These are phyloP conservation scores for Salix arbutifolia DNA, from an alignment of 345 rosid genomes.

Conservation along the genomic window DNA sequence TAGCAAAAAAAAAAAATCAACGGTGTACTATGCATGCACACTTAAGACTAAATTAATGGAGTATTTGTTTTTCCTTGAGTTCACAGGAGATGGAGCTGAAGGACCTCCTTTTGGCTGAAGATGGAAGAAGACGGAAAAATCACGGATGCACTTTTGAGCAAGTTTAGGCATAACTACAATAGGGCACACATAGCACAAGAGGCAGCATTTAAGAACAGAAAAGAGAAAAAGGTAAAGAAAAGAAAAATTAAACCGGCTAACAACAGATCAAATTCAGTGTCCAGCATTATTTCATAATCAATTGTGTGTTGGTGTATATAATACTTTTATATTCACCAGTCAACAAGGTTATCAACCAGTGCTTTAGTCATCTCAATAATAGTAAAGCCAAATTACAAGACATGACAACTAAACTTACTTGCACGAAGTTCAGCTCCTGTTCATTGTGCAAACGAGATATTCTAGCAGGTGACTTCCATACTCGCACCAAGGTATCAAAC, in stretches of 20 bases:
- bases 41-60: background rate
- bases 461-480: conserved; percentile 95
- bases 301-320: background rate
- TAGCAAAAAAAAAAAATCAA: background rate
- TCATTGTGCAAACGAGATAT: conserved; percentile 84
- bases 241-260: background rate
- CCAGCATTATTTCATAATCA: background rate
- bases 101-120: background rate
- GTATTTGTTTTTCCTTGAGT: background rate
- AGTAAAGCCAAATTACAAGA: background rate
- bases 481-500: conserved; percentile 76
- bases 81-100: background rate
- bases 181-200: background rate
- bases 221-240: background rate
- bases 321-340: background rate
- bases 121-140: background rate
- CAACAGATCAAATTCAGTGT: background rate
- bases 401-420: conserved; percentile 42
- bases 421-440: conserved; percentile 90
- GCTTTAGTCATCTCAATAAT: background rate
- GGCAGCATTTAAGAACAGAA: background rate
- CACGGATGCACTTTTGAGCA: background rate
- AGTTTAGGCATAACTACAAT: background rate
- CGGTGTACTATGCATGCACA: background rate
- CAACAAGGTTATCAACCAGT: background rate